Evolutionary conservation across 768 basidiomycete genomes (phyloP), one percentile per base, ranked within the genome.

Genomic region (Tremella yokohamensis): DNA sequence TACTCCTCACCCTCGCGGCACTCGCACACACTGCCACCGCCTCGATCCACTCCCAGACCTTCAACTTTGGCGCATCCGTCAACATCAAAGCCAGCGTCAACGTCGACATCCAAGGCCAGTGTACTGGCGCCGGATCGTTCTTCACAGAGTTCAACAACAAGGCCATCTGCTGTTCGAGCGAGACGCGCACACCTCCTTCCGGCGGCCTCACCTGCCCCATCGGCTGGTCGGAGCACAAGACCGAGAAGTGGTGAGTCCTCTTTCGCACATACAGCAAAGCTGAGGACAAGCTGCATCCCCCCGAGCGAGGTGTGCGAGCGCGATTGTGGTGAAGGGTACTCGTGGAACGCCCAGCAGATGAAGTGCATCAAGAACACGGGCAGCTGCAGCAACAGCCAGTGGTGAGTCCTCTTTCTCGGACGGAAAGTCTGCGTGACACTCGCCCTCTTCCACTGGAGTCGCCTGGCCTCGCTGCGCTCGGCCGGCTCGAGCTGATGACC

Each of bases 301-400:
- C 38, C 42, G 20, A 54, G 57, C 34, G 61, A 54, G 13, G 59
- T 61, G 37, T 58, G 25, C 40, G 54, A 57, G 25, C 59, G 61
- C 25, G 70, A 72, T 48, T 72, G 70, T 54, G 65, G 65, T 29
- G 70, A 72, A 57, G 69, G 65, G 29, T 66, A 62, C 53, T 55
- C 51, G 38, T 71, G 65, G 55, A 62, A 57, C 38, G 54, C 52
- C 29, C 56, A 61, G 34, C 57, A 42, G n/a, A 44, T 57, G 48
- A 61, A 48, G 24, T 67, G 65, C 45, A 49, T 12, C 18, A 12
- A 26, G 16, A 51, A 19, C 40, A 49, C 24, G 6, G 15, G 29
- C 39, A 59, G 56, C 19, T 68, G 64, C 40, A 54, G 48, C 15
- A 18, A 26, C 22, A 49, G 48, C 49, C 42, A 61, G 40, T 70